phyloP scores from a whole-genome alignment of 352 stramenopile genomes.

The Lagenidium giganteum region DNA sequence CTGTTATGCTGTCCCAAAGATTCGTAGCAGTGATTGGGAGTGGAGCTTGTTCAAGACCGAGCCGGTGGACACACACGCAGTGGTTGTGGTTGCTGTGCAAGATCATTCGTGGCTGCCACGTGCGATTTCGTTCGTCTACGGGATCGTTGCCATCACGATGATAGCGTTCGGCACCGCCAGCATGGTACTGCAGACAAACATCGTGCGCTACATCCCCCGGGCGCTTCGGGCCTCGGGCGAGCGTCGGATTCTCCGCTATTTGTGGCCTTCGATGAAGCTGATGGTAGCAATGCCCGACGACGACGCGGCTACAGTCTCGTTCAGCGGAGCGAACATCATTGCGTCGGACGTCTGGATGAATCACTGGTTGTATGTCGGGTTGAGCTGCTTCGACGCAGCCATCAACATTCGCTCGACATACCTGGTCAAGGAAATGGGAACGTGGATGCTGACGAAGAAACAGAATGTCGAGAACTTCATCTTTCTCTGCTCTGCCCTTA shows the following conservation, averaged over 20 bases:
- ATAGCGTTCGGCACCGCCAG: constrained; percentile 5
- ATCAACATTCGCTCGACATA: constrained; percentile 26
- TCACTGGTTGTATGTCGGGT: constrained; percentile 34
- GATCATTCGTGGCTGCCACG: not conserved
- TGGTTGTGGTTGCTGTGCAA: constrained; percentile 2
- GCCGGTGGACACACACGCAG: not conserved
- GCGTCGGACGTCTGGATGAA: constrained; percentile 39
- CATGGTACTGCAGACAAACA: not conserved
- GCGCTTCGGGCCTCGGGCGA: not conserved
- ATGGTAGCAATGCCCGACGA: not conserved
- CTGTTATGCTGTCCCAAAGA: constrained; percentile 3
- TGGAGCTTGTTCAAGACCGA: constrained; percentile 7
- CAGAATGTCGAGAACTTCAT: constrained; percentile 24
- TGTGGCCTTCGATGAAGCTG: constrained; percentile 9
- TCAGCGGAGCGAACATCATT: constrained; percentile 23
- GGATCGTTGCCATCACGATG: constrained; percentile 7
- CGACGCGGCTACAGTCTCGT: constrained; percentile 3
- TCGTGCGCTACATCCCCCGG: constrained; percentile 12
- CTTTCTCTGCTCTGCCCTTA: constrained; percentile 26
- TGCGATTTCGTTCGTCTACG: constrained; percentile 2
- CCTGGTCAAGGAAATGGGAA: constrained; percentile 22
- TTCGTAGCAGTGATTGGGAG: not conserved
- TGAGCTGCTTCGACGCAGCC: constrained; percentile 32
- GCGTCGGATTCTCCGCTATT: not conserved
- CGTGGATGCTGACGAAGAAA: constrained; percentile 26